phyloP scores from a whole-genome alignment of 805 yeast species.

The Candida berthetii region DNA sequence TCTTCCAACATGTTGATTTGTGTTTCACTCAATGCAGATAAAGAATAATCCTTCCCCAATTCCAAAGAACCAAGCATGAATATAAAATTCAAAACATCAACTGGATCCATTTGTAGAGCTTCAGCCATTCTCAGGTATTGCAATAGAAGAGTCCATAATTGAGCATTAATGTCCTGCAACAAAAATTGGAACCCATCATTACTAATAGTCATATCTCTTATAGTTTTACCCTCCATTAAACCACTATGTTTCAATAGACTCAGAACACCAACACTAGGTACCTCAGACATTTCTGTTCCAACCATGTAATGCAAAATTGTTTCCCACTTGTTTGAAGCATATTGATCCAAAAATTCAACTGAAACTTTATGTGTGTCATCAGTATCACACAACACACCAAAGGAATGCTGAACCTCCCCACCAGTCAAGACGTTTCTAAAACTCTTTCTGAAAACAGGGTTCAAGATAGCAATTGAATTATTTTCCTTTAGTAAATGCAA shows the following conservation, averaged over 20 bases:
- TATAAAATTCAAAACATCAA: conserved; percentile 88
- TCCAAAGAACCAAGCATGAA: conserved; percentile 92
- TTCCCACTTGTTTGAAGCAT: conserved; percentile 91
- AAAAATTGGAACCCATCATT: conserved; percentile 91
- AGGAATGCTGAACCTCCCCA: conserved; percentile 56
- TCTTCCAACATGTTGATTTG: conserved; percentile 86
- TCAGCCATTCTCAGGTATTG: conserved; percentile 87
- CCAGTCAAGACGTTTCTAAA: conserved; percentile 85
- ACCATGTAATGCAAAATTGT: conserved; percentile 95
- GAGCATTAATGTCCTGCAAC: conserved; percentile 88
- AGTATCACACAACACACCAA: conserved; percentile 64
- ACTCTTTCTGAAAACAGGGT: conserved; percentile 68
- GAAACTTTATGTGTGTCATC: conserved; percentile 53
- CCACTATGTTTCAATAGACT: conserved; percentile 73
- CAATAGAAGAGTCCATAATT: conserved; percentile 85
- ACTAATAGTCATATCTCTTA: conserved; percentile 59
- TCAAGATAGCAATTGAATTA: conserved; percentile 43
- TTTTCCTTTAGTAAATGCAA: conserved; percentile 68
- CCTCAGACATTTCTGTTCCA: conserved; percentile 67
- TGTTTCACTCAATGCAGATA: conserved; percentile 65
- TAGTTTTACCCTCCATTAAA: conserved; percentile 64
- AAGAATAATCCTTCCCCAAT: conserved; percentile 79
- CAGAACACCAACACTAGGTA: conserved; percentile 81
- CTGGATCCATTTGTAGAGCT: conserved; percentile 86
- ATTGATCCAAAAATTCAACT: conserved; percentile 63